These are phyloP conservation scores for Cladophialophora psammophila DNA, from an alignment of 2,329 filamentous ascomycete genomes.

Conservation along the genomic window DNA sequence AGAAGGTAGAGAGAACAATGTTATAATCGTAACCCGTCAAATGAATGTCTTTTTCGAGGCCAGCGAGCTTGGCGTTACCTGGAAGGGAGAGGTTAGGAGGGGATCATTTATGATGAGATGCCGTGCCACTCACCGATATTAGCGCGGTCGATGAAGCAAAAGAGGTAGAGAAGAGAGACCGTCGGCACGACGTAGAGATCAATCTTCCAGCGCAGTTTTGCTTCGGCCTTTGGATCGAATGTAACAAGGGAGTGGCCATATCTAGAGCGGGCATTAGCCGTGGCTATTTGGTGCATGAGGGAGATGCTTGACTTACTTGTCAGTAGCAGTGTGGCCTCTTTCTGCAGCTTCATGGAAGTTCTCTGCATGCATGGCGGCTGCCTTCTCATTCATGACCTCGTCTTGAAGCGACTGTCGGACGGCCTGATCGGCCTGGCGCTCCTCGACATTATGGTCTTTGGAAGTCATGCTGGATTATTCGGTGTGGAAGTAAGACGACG, in stretches of 20 bases:
- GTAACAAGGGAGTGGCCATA: constrained; percentile 59
- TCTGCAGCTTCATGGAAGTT: constrained; percentile 14
- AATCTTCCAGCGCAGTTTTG: constrained; percentile 67
- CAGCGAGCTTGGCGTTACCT: constrained; percentile 74
- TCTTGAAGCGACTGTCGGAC: constrained; percentile 33
- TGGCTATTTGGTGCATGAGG: constrained; percentile 5
- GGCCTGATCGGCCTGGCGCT: constrained; percentile 25
- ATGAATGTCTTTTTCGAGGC: constrained; percentile 69
- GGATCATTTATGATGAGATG: background rate
- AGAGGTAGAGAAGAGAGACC: constrained; percentile 71
- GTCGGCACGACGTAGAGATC: constrained; percentile 71
- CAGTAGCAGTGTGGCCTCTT: constrained; percentile 55
- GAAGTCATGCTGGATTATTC: constrained; percentile 21
- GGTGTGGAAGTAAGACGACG: background rate
- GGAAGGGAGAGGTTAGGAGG: constrained; percentile 31
- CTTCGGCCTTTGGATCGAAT: constrained; percentile 65
- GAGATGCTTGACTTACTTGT: constrained; percentile 48
- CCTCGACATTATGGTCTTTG: constrained; percentile 28
- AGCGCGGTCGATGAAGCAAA: constrained; percentile 73
- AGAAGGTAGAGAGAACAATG: constrained; percentile 71
- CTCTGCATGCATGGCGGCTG: constrained; percentile 43
- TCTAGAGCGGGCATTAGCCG: constrained; percentile 41
- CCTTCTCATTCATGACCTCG: constrained; percentile 42
- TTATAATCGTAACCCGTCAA: constrained; percentile 74
- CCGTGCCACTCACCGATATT: constrained; percentile 48